Base-by-base conservation (phyloP, 2,329 filamentous ascomycete species). In the Colletotrichum tamarilloi region DNA sequence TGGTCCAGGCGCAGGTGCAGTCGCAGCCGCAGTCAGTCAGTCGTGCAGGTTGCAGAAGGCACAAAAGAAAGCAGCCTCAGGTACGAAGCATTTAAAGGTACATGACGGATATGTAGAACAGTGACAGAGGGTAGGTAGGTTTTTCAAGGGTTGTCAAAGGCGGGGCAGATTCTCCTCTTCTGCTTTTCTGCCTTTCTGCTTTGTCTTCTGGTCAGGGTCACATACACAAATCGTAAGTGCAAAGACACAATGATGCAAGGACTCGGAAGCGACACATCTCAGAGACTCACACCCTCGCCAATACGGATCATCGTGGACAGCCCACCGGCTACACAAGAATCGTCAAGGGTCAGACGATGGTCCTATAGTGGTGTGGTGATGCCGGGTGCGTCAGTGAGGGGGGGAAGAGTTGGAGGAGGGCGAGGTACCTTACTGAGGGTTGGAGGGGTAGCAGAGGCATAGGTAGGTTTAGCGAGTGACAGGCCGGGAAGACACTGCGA, bases 291-390 rank as follows among this genome's bases (percentile, higher is more conserved):
- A n/a, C 58, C 38, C 42, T 49, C 19, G 42, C 19, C 42, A 4
- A n/a, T n/a, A 49, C 19, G 42, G 19, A 49, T 9, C 38, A 16
- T 42, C 14, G 38, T 19, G 14, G 14, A 16, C 14, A 42, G 42
- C 42, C 42, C 19, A 49, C 42, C 42, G 19, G 19, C 19, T 19
- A 49, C 19, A n/a, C 42, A 49, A 52, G 55, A 22, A 30, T 52
- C 30, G n/a, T 53, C 28, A 67, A 62, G 58, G 58, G 53, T 64
- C 12, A 24, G 46, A 7, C 16, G 30, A 42, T 65, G 56, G 67
- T 32, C 56, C 49, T 62, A 66, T 70, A 35, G 56, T 70, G 70
- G 67, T 64, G 60, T 57, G 67, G n/a, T 70, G 60, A 70, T 38
- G 67, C 32, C 52, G 22, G 32, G 32, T 57, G 62, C 55, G 62